A percentile compares a stretch with the other conserved stretches of the same genome.
Conservation (phyloP, 2,329 filamentous ascomycete species). For the Penicillium digitatum region DNA sequence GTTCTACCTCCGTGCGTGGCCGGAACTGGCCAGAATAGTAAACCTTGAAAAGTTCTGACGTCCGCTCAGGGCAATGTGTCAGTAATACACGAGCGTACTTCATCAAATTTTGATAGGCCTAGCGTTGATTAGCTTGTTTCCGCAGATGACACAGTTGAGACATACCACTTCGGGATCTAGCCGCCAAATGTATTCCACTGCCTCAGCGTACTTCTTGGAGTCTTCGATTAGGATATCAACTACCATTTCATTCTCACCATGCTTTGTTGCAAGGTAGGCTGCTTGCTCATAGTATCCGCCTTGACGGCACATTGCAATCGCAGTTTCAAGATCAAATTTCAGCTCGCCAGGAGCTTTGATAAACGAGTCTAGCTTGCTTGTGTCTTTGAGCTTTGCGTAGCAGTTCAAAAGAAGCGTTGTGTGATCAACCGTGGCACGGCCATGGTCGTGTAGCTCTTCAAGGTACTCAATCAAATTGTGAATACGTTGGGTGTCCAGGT, state of each 20-base stretch:
- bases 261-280: conserved; percentile 88
- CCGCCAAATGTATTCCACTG: conserved; percentile 85
- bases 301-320: conserved; percentile 95
- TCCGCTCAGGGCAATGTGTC: conserved; percentile 75
- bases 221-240: conserved; percentile 96
- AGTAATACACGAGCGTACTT: conserved; percentile 91
- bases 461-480: conserved; percentile 96
- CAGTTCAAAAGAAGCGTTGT: conserved; percentile 93
- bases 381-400: conserved; percentile 96
- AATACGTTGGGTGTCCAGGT: conserved; percentile 93
- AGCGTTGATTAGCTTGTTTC: conserved; percentile 30
- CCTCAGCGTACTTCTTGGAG: conserved; percentile 82
- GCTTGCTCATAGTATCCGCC: conserved; percentile 96
- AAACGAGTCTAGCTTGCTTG: conserved; percentile 91
- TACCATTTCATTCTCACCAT: conserved; percentile 88
- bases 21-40: conserved; percentile 87
- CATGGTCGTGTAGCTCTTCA: conserved; percentile 90
- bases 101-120: conserved; percentile 86
- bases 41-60: conserved; percentile 84
- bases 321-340: conserved; percentile 95
- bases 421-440: conserved; percentile 89
- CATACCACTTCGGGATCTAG: conserved; percentile 72
- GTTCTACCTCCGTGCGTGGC: conserved; percentile 62
- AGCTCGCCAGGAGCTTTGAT: conserved; percentile 87
- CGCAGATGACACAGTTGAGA: conserved; percentile 9